phyloP scores from a whole-genome alignment of 2,329 filamentous ascomycete species.

The Fusarium goolgardi region DNA sequence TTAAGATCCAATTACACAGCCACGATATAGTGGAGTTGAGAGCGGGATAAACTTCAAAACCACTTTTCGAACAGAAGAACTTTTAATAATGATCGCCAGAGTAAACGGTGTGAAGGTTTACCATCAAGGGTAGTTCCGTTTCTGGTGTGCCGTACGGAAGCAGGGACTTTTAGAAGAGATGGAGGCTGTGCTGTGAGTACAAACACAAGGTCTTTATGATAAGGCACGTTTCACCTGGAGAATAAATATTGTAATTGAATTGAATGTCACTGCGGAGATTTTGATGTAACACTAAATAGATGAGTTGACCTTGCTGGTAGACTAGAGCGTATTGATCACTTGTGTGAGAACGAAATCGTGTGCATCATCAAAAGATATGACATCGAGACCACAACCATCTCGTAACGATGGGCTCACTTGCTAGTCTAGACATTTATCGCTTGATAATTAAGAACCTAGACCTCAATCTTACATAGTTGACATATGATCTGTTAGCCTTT shows the following conservation, averaged over 20 bases:
- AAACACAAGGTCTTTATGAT: neutral
- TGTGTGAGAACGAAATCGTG: neutral
- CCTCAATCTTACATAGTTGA: neutral
- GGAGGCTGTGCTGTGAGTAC: conserved; percentile 19
- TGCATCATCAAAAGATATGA: neutral
- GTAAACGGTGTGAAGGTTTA: neutral
- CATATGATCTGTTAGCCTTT: neutral
- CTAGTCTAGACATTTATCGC: neutral
- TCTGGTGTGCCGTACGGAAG: conserved; percentile 26
- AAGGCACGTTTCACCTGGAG: neutral
- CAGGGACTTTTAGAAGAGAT: conserved; percentile 17
- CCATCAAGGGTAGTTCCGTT: conserved; percentile 14
- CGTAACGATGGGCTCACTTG: neutral
- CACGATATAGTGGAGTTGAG: conserved; percentile 30
- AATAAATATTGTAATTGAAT: conserved; percentile 5
- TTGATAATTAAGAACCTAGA: neutral
- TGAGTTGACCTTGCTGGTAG: neutral
- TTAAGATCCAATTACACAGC: conserved; percentile 29
- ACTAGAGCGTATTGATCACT: neutral
- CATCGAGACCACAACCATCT: neutral
- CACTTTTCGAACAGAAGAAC: neutral
- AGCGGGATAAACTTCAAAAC: neutral
- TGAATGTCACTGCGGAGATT: conserved; percentile 1
- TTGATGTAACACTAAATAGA: neutral
- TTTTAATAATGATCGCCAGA: neutral